Base-by-base conservation (phyloP, 352 stramenopile species). In the Globisporangium solare region DNA sequence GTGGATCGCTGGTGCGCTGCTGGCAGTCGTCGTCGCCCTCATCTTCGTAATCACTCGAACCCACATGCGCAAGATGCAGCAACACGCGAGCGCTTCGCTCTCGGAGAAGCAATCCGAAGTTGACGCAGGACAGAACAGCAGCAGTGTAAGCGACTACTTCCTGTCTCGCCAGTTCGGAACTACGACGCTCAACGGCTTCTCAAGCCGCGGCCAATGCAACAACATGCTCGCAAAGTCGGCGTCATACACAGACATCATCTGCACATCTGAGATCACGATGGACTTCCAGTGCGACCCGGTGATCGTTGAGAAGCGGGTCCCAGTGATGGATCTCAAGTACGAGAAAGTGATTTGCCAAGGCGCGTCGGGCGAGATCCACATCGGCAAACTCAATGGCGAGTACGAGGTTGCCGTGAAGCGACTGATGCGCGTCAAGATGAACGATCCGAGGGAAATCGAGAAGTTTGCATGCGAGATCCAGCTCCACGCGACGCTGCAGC, bases 401-500 rank as follows among this genome's bases (percentile, higher is more conserved):
- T 64, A 61, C 1, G 61, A 67, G 40, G 70, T 87, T 15, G 70
- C 79, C 41, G 54, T 87, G 37, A 87, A 87, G 56, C 66, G 72
- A 32, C 50, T 87, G 41, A 37, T 75, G n/a, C 43, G 39, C 14
- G 24, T 64, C 0, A 76, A 71, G 24, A 67, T 69, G 40, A 73
- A 78, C 46, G 66, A 82, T 17, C 68, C 67, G 1, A 49, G 61
- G n/a, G 76, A 81, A 27, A 69, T 88, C 48, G 76, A 89, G 49
- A 61, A 56, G 8, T 76, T 89, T 47, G 72, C 75, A 1, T 60
- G 61, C 27, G 76, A 89, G 60, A 85, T 88, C 52, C 71, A 71
- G 39, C 58, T 89, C 27, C 70, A 69, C n/a, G 69, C 67, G 8
- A 72, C 58, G 6, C 57, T 89, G 21, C 52, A 73, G 12, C 79